Evolutionary conservation across 805 yeast genomes (phyloP), one percentile per base, ranked within the genome.

Genomic region (Yamadazyma takamatsuzukensis): DNA sequence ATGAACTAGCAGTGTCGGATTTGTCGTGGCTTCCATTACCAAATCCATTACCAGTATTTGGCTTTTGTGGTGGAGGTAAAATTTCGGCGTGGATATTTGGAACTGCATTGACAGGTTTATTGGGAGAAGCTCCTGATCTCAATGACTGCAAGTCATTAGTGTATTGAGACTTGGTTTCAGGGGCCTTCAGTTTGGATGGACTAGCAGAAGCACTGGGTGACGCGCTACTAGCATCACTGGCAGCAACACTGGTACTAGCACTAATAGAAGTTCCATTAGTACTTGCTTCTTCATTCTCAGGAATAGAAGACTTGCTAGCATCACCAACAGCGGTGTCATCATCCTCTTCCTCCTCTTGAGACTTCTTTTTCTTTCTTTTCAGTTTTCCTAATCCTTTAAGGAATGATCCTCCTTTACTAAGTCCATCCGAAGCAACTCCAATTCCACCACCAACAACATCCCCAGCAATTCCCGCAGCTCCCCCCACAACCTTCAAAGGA

Each of bases 401-500:
- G 47, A 61, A 51, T 2, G 51, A 56, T 4, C 74, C 70, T 36
- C 82, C 80, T 43, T 64, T 69, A 24, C 67, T 48, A 15, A 68
- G 57, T 15, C 74, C 76, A 35, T 71, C 78, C 3, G 61, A 51
- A 15, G 72, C 70, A 11, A 58, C 53, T 8, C 73, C 74, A 15
- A 60, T 64, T 30, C 69, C 74, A n/a, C 54, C 54, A 21, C 75
- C 65, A 4, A 66, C 57, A n/a, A 47, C 59, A 24, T 44, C 43
- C 22, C 46, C 48, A 3, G 54, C 59, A 13, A 64, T 56, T 10
- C 64, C 72, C 15, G 64, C 69, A 27, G 70, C 72, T 10, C 56
- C 59, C 5, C 63, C 64, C 16, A 53, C 62, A 18, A 68, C 64
- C 47, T 70, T 72, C 34, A 74, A 49, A 18, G 81, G 77, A 14